phyloP scores from a whole-genome alignment of 2,329 filamentous ascomycete genomes.

The Aspergillus felis region DNA sequence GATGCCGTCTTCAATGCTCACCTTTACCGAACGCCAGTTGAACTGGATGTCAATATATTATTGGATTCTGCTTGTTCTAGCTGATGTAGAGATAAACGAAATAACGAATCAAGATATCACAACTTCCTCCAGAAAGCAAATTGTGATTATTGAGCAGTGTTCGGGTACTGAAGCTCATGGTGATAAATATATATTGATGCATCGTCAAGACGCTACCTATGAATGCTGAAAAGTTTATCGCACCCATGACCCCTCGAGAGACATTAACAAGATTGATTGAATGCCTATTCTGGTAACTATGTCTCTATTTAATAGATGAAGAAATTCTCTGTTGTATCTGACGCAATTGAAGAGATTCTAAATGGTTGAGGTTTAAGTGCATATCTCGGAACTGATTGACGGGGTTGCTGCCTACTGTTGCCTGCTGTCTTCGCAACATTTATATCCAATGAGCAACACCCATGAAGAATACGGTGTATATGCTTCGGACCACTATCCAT shows the following conservation, averaged over 20 bases:
- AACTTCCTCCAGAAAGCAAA: no score
- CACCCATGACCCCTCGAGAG: neutral
- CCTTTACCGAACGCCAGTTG: no score
- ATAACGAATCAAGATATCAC: no score
- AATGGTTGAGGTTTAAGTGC: no score
- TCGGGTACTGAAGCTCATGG: neutral
- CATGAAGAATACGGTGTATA: neutral
- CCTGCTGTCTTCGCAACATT: neutral
- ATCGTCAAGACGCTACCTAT: neutral
- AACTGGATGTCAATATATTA: no score
- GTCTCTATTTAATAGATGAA: neutral
- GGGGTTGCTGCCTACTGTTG: neutral
- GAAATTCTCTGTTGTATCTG: neutral
- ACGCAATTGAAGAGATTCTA: neutral
- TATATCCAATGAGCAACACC: neutral
- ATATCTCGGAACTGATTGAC: neutral
- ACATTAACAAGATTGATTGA: neutral
- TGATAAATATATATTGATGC: neutral
- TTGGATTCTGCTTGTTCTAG: no score
- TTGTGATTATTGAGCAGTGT: no score
- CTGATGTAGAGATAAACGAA: no score
- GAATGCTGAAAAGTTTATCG: neutral
- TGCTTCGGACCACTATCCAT: neutral
- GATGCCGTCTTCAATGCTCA: no score
- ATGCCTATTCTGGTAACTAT: neutral